A percentile compares a stretch with the other conserved stretches of the same genome.
Conservation (phyloP, 2,329 filamentous ascomycete genomes). For the Calonectria naviculata region DNA sequence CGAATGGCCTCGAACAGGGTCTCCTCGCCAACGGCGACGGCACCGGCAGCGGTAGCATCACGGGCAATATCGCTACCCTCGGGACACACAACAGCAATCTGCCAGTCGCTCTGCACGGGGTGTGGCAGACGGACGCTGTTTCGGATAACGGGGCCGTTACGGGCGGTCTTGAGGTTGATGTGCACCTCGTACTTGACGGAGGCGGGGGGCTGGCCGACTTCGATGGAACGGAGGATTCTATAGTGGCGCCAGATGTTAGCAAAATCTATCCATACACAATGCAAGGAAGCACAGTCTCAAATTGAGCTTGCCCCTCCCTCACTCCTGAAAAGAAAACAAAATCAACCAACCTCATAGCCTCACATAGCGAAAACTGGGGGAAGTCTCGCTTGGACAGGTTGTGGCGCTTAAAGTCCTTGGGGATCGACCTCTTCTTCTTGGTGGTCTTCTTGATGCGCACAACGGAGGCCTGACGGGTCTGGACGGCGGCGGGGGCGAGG, state of each 20-base stretch:
- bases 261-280: neutral
- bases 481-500: conserved; percentile 58
- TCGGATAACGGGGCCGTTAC: conserved; percentile 87
- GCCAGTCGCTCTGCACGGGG: conserved; percentile 87
- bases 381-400: conserved; percentile 72
- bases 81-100: conserved; percentile 92
- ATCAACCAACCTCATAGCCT: conserved; percentile 84
- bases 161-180: conserved; percentile 83
- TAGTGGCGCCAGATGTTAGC: conserved; percentile 21
- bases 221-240: conserved; percentile 90
- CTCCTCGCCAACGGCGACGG: conserved; percentile 86
- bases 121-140: conserved; percentile 90
- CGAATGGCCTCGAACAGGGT: conserved; percentile 83
- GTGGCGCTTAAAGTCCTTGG: conserved; percentile 75
- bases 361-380: conserved; percentile 81
- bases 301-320: neutral
- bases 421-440: conserved; percentile 67
- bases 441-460: conserved; percentile 62
- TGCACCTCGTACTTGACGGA: conserved; percentile 89
- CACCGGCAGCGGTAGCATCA: conserved; percentile 82
- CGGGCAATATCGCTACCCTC: conserved; percentile 79
- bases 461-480: conserved; percentile 55
- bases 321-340: neutral
- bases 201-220: conserved; percentile 83
- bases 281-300: neutral